phyloP scores from a whole-genome alignment of 148 eudicot genomes.

The Drosera capensis region DNA sequence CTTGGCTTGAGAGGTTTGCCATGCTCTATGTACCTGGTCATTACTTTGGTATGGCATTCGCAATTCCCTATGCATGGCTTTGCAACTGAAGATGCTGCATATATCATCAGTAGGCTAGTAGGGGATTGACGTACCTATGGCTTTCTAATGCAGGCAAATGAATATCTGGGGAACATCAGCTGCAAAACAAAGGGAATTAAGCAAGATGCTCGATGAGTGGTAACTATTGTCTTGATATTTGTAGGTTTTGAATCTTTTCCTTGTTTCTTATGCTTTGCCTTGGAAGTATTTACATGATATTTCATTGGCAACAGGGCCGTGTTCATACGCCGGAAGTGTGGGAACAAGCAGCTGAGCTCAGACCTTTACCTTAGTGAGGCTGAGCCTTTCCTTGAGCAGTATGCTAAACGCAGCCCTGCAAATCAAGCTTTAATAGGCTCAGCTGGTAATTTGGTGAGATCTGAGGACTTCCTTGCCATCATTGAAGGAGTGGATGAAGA shows the following conservation, averaged over 20 bases:
- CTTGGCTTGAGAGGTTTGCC: too few relatives aligned
- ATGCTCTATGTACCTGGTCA: too few relatives aligned
- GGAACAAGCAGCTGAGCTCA: conserved; percentile 44
- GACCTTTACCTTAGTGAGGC: conserved; percentile 79
- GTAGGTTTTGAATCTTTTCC: background rate
- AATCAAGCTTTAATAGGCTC: conserved; percentile 75
- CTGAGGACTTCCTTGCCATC: conserved; percentile 77
- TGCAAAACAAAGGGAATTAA: conserved; percentile 55
- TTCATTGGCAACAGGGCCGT: conserved; percentile 51
- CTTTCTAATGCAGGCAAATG: conserved; percentile 58
- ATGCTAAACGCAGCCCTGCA: conserved; percentile 70
- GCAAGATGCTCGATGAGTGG: conserved; percentile 96
- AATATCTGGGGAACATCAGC: conserved; percentile 83
- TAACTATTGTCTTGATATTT: conserved; percentile 13
- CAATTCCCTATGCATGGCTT: too few relatives aligned
- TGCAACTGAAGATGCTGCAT: too few relatives aligned
- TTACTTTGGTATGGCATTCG: too few relatives aligned
- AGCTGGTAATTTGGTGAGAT: conserved; percentile 66
- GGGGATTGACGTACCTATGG: conserved; percentile 1
- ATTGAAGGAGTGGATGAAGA: conserved; percentile 75
- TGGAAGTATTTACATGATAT: background rate
- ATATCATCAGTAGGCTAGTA: background rate
- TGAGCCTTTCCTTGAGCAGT: conserved; percentile 89
- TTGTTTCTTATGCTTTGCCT: conserved; percentile 1
- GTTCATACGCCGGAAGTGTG: conserved; percentile 53